Conservation (phyloP, 352 stramenopile species). For the Phytopythium vexans region DNA sequence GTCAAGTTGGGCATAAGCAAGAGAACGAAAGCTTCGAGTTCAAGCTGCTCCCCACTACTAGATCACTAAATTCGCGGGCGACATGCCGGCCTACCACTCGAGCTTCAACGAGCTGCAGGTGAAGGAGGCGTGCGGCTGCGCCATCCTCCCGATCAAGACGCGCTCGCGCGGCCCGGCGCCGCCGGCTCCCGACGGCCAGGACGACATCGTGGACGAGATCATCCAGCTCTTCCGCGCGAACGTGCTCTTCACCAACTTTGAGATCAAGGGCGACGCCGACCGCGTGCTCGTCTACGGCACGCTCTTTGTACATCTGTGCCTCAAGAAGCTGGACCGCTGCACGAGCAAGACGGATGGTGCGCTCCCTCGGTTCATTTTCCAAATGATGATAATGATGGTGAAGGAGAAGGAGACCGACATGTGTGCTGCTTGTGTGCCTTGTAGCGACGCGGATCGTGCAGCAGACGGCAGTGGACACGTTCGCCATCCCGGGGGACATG, state of each 20-base stretch:
- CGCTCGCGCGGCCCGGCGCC: slow-evolving; percentile 83
- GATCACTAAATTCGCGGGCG: neutral
- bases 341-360: slow-evolving; percentile 69
- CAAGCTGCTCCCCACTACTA: neutral
- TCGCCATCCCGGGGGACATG: slow-evolving; percentile 85
- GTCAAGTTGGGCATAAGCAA: neutral
- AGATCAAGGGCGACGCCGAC: slow-evolving; percentile 90
- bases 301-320: slow-evolving; percentile 88
- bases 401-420: neutral
- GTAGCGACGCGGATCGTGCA: slow-evolving; percentile 74
- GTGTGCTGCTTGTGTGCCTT: neutral
- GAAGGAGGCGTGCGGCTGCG: slow-evolving; percentile 83
- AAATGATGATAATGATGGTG: neutral
- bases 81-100: slow-evolving; percentile 92
- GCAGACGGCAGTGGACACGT: slow-evolving; percentile 78
- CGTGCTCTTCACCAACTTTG: slow-evolving; percentile 93
- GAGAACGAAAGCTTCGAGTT: neutral
- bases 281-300: slow-evolving; percentile 94
- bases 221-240: slow-evolving; percentile 93
- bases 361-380: neutral
- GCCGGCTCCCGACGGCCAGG: slow-evolving; percentile 61
- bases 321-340: slow-evolving; percentile 89
- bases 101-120: slow-evolving; percentile 70
- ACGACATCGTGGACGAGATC: slow-evolving; percentile 94
- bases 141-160: slow-evolving; percentile 90